These are phyloP conservation scores for Scenedesmus sp. DNA, from an alignment of 163 green algal species.

Conservation along the genomic window DNA sequence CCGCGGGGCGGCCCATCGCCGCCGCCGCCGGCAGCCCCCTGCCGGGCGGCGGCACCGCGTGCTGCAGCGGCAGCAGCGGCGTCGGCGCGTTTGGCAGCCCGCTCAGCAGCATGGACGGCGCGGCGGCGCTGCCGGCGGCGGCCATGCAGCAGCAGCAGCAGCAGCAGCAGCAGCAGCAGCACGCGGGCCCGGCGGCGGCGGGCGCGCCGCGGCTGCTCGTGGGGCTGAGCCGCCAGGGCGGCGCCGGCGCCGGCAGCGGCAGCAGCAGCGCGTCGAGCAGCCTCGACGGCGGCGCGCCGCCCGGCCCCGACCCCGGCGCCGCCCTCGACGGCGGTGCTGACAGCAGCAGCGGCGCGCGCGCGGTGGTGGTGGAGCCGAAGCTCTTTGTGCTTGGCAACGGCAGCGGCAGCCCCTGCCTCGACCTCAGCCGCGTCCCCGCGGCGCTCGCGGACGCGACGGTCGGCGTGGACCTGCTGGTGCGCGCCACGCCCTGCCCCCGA, in stretches of 20 bases:
- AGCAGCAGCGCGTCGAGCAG: slow-evolving; percentile 15
- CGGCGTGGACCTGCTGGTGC: slow-evolving; percentile 82
- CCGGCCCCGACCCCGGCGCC: not conserved
- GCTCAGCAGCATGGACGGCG: slow-evolving; percentile 14
- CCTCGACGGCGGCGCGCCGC: not conserved
- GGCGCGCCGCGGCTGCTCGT: not conserved
- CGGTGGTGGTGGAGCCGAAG: slow-evolving; percentile 40
- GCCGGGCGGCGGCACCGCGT: not conserved
- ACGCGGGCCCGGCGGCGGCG: not conserved
- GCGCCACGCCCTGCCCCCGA: too few species aligned
- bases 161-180: slow-evolving; percentile 17
- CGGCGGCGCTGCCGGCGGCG: not conserved
- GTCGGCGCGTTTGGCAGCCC: slow-evolving; percentile 6
- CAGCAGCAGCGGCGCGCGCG: slow-evolving; percentile 6
- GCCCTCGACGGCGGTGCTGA: slow-evolving; percentile 18
- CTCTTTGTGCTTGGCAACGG: slow-evolving; percentile 86
- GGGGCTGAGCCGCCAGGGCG: not conserved
- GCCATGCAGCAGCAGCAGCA: slow-evolving; percentile 3
- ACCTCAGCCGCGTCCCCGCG: slow-evolving; percentile 79
- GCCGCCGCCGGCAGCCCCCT: not conserved
- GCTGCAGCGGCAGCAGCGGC: not conserved
- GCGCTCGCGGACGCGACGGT: slow-evolving; percentile 73
- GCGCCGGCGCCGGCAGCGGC: slow-evolving; percentile 13
- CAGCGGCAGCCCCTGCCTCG: slow-evolving; percentile 88
- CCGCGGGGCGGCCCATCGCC: too few species aligned